phyloP scores from a whole-genome alignment of 2,329 filamentous ascomycete species.

The Fusarium buxicola region DNA sequence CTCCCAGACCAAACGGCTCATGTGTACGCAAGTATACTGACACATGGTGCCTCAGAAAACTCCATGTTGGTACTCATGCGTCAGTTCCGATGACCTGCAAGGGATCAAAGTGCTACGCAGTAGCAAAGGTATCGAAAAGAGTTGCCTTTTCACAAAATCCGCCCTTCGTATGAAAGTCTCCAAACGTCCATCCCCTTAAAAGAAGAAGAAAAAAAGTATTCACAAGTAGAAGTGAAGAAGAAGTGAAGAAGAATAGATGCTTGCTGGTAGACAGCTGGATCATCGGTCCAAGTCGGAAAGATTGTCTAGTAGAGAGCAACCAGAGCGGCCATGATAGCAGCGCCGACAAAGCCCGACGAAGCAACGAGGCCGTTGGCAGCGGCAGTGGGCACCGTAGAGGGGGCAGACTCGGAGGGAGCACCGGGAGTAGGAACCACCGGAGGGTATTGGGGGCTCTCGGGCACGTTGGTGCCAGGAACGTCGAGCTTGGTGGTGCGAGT shows the following conservation, averaged over 20 bases:
- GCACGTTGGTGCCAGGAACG: constrained; percentile 32
- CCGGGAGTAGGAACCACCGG: constrained; percentile 17
- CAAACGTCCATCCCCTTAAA: constrained; percentile 49
- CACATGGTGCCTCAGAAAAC: constrained; percentile 41
- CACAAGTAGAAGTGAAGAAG: constrained; percentile 38
- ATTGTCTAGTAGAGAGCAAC: constrained; percentile 51
- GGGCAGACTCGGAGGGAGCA: constrained; percentile 30
- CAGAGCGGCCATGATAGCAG: constrained; percentile 54
- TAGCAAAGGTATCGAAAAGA: constrained; percentile 34
- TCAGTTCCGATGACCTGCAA: constrained; percentile 43
- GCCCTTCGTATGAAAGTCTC: constrained; percentile 33
- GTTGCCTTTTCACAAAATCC: constrained; percentile 29
- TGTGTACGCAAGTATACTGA: constrained; percentile 15
- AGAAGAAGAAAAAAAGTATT: constrained; percentile 37
- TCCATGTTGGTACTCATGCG: constrained; percentile 43
- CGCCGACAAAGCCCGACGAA: constrained; percentile 55
- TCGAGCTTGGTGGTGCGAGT: constrained; percentile 35
- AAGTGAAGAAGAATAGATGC: constrained; percentile 16
- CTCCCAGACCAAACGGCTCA: constrained; percentile 28
- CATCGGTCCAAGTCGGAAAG: constrained; percentile 7
- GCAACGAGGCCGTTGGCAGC: constrained; percentile 53
- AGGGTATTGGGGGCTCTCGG: constrained; percentile 23
- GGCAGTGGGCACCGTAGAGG: constrained; percentile 40
- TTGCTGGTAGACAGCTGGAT: constrained; percentile 5
- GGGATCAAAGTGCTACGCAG: constrained; percentile 38